Percentiles rank a stretch among this genome's conserved stretches.
Evolutionary conservation across 805 yeast genomes (phyloP).

Genomic region (Barnettozyma populi): DNA sequence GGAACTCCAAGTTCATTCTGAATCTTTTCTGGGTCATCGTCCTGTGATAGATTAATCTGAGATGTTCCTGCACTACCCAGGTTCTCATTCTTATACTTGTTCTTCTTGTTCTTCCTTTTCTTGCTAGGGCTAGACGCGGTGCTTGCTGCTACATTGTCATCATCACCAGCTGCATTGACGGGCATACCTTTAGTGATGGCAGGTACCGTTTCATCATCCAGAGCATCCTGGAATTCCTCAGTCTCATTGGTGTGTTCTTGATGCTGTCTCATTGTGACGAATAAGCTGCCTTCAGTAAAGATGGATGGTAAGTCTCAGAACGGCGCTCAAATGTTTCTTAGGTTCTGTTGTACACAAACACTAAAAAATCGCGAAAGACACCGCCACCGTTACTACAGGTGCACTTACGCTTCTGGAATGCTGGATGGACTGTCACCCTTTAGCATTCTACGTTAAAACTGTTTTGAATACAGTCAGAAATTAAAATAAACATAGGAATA

Average conservation of each 20-base stretch:
- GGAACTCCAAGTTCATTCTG: neutral
- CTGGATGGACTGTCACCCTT: too few species aligned
- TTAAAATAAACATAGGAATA: neutral
- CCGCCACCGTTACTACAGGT: too few species aligned
- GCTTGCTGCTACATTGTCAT: neutral
- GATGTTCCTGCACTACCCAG: neutral
- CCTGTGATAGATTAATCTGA: conserved; percentile 4
- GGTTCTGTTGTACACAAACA: neutral
- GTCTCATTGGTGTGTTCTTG: neutral
- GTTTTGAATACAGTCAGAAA: neutral
- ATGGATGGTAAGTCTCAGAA: neutral
- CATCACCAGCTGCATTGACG: neutral
- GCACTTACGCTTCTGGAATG: too few species aligned
- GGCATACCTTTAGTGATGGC: neutral
- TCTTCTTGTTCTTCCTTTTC: conserved; percentile 12
- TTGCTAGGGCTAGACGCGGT: neutral
- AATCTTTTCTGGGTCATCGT: neutral
- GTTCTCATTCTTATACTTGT: conserved; percentile 11
- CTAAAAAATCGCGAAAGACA: neutral
- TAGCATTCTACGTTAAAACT: neutral
- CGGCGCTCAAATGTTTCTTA: neutral
- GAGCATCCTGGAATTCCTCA: conserved; percentile 8
- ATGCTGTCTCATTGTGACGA: neutral
- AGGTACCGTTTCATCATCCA: conserved; percentile 2
- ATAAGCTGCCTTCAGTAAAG: neutral